These are phyloP conservation scores for Ganoderma meredithae DNA, from an alignment of 1,284 basidiomycete genomes.

Conservation along the genomic window DNA sequence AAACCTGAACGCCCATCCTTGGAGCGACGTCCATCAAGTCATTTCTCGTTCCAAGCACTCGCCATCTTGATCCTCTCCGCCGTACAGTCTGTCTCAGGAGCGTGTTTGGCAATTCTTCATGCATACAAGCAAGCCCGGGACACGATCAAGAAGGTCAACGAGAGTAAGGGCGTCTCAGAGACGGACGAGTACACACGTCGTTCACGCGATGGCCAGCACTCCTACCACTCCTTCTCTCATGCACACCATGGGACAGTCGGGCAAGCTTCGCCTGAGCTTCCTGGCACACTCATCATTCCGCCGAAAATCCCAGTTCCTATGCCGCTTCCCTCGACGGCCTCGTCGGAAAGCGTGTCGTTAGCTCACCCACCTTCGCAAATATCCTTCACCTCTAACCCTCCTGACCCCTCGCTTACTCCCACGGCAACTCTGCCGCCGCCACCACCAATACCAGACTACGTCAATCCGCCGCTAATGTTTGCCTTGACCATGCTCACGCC, in stretches of 20 bases:
- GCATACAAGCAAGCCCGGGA: slow-evolving; percentile 69
- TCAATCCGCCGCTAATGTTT: slow-evolving; percentile 34
- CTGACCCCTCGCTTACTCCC: slow-evolving; percentile 24
- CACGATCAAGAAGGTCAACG: slow-evolving; percentile 73
- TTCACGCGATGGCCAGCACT: background rate
- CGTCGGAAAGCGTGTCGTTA: slow-evolving; percentile 24
- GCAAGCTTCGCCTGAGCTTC: slow-evolving; percentile 21
- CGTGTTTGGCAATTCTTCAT: slow-evolving; percentile 69
- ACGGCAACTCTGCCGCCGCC: slow-evolving; percentile 15
- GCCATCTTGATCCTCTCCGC: slow-evolving; percentile 74
- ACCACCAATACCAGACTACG: slow-evolving; percentile 34
- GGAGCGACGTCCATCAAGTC: slow-evolving; percentile 34
- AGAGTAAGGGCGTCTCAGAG: slow-evolving; percentile 33
- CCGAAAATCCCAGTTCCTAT: background rate
- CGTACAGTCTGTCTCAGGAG: slow-evolving; percentile 74
- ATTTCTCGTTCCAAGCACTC: slow-evolving; percentile 64
- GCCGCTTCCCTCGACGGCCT: slow-evolving; percentile 19
- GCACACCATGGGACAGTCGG: slow-evolving; percentile 1
- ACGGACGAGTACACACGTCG: background rate
- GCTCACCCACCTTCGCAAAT: slow-evolving; percentile 27
- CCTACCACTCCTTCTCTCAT: background rate
- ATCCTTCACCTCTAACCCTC: slow-evolving; percentile 22
- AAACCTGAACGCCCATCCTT: slow-evolving; percentile 25
- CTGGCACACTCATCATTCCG: slow-evolving; percentile 19
- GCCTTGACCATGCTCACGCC: slow-evolving; percentile 34